Percentiles rank a stretch among this genome's conserved stretches.
Evolutionary conservation across 2,329 filamentous ascomycete species (phyloP).

Genomic region (Botrytis galanthina): DNA sequence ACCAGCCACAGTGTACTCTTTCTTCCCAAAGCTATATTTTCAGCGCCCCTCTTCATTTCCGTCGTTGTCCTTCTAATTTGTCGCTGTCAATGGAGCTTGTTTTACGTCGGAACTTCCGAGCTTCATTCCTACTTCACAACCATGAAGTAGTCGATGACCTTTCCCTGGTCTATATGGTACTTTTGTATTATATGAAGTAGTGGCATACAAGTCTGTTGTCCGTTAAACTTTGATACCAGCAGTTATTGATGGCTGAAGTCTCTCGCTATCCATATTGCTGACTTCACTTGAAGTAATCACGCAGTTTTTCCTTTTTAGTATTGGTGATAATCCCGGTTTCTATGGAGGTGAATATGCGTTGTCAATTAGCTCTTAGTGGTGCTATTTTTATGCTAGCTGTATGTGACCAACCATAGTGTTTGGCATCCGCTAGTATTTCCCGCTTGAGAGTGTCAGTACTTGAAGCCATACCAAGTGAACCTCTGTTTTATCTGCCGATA

Average conservation of each 20-base stretch:
- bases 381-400: neutral
- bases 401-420: neutral
- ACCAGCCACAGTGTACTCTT: neutral
- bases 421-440: neutral
- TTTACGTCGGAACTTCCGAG: neutral
- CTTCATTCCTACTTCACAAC: neutral
- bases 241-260: neutral
- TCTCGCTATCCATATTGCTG: neutral
- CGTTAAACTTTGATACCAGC: neutral
- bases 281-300: neutral
- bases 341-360: neutral
- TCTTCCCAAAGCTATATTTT: neutral
- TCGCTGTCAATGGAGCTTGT: neutral
- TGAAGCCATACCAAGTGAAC: neutral
- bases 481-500: neutral
- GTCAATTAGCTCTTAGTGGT: neutral
- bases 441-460: neutral
- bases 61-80: neutral
- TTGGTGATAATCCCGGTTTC: neutral
- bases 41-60: too few species aligned
- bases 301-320: too few species aligned
- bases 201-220: too few species aligned
- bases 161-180: neutral
- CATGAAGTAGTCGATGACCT: neutral
- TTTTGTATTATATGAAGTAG: neutral